Percentiles rank a stretch among this genome's conserved stretches.
Evolutionary conservation across 306 rosid species (phyloP).

Genomic region (Rubus idaeus): DNA sequence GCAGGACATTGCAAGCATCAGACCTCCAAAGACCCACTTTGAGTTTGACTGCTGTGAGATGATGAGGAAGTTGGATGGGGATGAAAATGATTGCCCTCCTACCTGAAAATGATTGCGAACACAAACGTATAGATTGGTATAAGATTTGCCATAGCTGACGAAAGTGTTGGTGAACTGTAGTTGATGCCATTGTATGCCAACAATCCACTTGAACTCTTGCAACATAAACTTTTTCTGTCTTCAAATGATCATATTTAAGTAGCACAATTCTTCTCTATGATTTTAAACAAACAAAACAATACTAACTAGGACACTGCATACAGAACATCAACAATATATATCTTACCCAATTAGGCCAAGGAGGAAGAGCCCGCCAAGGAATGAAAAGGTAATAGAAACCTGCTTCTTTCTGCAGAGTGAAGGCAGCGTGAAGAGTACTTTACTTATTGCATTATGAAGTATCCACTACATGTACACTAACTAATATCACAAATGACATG

Average conservation of each 20-base stretch:
- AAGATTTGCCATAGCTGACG: slow-evolving; percentile 28
- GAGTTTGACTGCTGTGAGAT: neutral
- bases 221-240: neutral
- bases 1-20: slow-evolving; percentile 18
- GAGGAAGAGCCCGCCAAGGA: neutral
- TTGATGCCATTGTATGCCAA: slow-evolving; percentile 10
- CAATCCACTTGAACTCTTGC: slow-evolving; percentile 13
- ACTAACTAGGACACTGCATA: too few relatives aligned
- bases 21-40: slow-evolving; percentile 31
- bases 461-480: neutral
- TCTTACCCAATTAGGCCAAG: slow-evolving; percentile 19
- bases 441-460: neutral
- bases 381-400: slow-evolving; percentile 1
- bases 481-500: neutral
- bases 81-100: neutral
- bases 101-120: slow-evolving; percentile 24
- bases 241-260: too few relatives aligned
- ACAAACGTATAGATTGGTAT: slow-evolving; percentile 10
- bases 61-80: slow-evolving; percentile 2
- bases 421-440: too few relatives aligned
- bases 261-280: neutral
- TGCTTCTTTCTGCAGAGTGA: slow-evolving; percentile 11
- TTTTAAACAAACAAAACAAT: neutral
- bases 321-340: neutral
- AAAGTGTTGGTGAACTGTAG: slow-evolving; percentile 28